These are phyloP conservation scores for Pseudotsuga menziesii DNA, from an alignment of 75 land plant species.

Conservation along the genomic window DNA sequence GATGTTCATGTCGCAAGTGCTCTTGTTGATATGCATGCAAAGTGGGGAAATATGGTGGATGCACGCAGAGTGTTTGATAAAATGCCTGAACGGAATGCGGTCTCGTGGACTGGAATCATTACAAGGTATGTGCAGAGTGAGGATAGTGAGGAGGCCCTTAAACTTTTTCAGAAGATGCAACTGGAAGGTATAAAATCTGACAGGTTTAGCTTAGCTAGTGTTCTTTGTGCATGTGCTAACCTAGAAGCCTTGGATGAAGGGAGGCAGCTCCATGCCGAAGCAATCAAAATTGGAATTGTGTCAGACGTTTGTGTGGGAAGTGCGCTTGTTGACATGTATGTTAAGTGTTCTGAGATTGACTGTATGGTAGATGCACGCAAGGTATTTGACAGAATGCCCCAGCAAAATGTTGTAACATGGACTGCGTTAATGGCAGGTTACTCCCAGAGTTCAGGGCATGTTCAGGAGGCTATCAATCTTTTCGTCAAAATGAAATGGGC, in stretches of 20 bases:
- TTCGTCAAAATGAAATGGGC: conserved; percentile 23
- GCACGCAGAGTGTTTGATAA: conserved; percentile 50
- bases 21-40: conserved; percentile 68
- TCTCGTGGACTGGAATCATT: conserved; percentile 73
- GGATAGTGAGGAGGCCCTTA: conserved; percentile 34
- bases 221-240: conserved; percentile 63
- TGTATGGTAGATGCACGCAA: conserved; percentile 36
- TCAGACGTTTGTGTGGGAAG: conserved; percentile 50
- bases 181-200: conserved; percentile 37
- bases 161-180: conserved; percentile 42
- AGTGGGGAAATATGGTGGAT: conserved; percentile 43
- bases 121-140: conserved; percentile 73
- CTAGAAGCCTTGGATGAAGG: conserved; percentile 40
- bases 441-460: conserved; percentile 38
- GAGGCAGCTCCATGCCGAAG: conserved; percentile 44
- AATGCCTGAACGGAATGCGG: conserved; percentile 43
- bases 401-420: conserved; percentile 54
- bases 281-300: conserved; percentile 30
- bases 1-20: conserved; percentile 67
- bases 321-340: conserved; percentile 67
- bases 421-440: conserved; percentile 52
- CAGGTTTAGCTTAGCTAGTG: conserved; percentile 56
- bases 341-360: conserved; percentile 23
- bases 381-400: conserved; percentile 38
- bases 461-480: conserved; percentile 39